A percentile compares a stretch with the other conserved stretches of the same genome.
Conservation (phyloP, 2,329 filamentous ascomycete species). For the Thielaviopsis punctulata region DNA sequence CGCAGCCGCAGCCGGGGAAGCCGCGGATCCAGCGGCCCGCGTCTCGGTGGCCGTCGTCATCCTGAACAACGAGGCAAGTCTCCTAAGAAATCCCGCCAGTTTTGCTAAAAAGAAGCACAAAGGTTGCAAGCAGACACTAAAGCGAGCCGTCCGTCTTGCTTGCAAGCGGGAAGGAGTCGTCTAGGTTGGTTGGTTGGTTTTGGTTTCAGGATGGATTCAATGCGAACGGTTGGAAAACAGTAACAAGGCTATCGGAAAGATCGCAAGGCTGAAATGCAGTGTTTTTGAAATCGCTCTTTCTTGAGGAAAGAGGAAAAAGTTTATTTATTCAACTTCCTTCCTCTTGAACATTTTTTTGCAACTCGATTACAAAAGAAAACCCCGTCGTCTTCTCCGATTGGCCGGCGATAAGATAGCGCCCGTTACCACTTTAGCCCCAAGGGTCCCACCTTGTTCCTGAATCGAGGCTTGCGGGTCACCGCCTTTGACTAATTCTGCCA, state of each 20-base stretch:
- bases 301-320: not conserved
- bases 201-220: too few species aligned
- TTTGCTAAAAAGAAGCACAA: too few species aligned
- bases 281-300: too few species aligned
- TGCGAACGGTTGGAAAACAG: too few species aligned
- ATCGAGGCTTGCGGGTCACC: not conserved
- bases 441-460: not conserved
- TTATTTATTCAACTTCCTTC: not conserved
- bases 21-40: not conserved
- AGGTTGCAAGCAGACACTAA: too few species aligned
- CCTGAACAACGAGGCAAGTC: conserved; percentile 3
- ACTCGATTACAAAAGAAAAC: not conserved
- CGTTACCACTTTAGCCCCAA: not conserved
- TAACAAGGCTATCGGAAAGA: not conserved
- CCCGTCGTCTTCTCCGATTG: not conserved
- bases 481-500: too few species aligned
- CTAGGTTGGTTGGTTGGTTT: too few species aligned
- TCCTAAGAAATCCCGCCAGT: conserved; percentile 5
- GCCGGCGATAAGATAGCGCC: not conserved
- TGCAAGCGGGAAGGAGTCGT: too few species aligned
- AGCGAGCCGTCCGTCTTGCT: too few species aligned
- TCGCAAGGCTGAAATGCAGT: not conserved
- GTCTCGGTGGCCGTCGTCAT: conserved; percentile 1
- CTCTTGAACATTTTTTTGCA: not conserved
- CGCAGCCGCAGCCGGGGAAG: conserved; percentile 7